Percentiles rank a stretch among this genome's conserved stretches.
Evolutionary conservation across 345 rosid genomes (phyloP).

Genomic region (Cardamine resedifolia): DNA sequence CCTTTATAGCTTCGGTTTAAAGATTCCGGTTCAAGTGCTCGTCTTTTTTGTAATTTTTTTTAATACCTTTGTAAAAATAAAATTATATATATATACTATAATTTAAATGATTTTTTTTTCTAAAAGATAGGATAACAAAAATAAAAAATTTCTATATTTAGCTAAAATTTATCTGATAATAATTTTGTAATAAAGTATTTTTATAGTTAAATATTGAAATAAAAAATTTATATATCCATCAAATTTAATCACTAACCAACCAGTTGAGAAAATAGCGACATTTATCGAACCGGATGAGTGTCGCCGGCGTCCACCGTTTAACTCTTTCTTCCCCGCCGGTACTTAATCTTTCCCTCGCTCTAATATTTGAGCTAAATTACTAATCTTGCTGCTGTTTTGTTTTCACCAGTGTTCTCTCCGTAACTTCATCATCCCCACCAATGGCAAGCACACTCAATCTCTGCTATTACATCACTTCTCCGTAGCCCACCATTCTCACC

Average conservation of each 20-base stretch:
- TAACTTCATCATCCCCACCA: not conserved
- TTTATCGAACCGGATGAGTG: conserved; percentile 18
- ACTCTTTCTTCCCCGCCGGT: conserved; percentile 20
- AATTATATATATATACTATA: no score
- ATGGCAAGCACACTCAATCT: not conserved
- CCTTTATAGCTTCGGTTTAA: conserved; percentile 6
- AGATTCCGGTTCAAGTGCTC: not conserved
- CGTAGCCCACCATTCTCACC: conserved; percentile 2
- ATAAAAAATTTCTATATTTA: no score
- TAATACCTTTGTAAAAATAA: not conserved
- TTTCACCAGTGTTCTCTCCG: conserved; percentile 8
- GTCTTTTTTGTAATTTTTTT: not conserved
- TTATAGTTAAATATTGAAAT: not conserved
- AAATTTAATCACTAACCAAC: not conserved
- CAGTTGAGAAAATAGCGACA: not conserved
- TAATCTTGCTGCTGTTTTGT: conserved; percentile 9
- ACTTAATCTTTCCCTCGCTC: not conserved
- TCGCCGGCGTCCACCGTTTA: conserved; percentile 21
- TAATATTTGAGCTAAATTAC: not conserved
- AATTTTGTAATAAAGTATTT: no score
- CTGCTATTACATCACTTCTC: not conserved
- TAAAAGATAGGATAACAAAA: no score
- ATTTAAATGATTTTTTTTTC: no score
- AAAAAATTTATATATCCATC: not conserved
- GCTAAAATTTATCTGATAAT: no score